These are phyloP conservation scores for Erythrobasidium hasegawianum DNA, from an alignment of 1,284 basidiomycete species.

Conservation along the genomic window DNA sequence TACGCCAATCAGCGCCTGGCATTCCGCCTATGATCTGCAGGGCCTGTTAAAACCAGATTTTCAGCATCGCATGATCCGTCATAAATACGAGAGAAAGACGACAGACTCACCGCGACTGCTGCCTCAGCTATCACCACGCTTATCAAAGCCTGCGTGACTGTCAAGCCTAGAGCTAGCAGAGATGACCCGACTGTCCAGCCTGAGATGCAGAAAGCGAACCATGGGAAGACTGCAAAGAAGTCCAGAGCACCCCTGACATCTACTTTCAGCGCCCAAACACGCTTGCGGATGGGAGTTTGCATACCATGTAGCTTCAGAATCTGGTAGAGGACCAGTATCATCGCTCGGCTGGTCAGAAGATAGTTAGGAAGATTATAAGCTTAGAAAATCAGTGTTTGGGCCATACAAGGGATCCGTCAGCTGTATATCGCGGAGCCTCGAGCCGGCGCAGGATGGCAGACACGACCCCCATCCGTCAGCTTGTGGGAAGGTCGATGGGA, in stretches of 20 bases:
- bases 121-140: not conserved
- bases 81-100: no score
- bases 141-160: conserved; percentile 10
- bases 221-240: conserved; percentile 17
- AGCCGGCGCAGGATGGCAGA: not conserved
- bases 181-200: conserved; percentile 10
- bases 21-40: conserved; percentile 1
- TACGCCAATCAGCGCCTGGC: conserved; percentile 11
- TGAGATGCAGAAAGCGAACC: conserved; percentile 2
- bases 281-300: no score
- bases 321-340: not conserved
- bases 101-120: not conserved
- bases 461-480: no score
- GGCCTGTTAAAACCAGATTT: no score
- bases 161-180: conserved; percentile 12
- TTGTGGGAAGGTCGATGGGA: no score
- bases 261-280: no score
- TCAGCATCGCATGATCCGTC: no score
- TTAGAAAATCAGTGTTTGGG: not conserved
- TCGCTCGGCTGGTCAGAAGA: not conserved
- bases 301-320: not conserved
- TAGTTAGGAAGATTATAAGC: not conserved
- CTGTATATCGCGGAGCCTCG: not conserved
- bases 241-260: not conserved
- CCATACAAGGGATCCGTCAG: not conserved